A percentile compares a stretch with the other conserved stretches of the same genome.
phyloP scores from a whole-genome alignment of 169 alveolate species.

The Cryptosporidium muris region DNA sequence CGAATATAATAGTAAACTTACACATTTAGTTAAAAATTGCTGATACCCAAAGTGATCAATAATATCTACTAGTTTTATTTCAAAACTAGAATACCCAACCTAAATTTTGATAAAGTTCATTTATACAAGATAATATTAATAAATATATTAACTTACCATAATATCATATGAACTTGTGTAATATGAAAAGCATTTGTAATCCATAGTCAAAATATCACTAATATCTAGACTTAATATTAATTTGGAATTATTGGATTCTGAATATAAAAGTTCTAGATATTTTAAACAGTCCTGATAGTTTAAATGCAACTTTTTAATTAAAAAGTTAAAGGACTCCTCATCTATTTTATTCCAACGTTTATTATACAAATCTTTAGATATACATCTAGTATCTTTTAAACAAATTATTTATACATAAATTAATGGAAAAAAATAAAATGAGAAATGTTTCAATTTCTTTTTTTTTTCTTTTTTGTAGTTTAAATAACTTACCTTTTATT shows the following conservation, averaged over 20 bases:
- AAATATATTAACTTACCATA: too few relatives aligned
- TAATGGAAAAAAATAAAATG: neutral
- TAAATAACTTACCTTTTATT: conserved; percentile 30
- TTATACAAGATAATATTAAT: too few relatives aligned
- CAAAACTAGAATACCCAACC: conserved; percentile 67
- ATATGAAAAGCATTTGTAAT: conserved; percentile 21
- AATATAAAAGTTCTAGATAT: neutral
- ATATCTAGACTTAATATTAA: conserved; percentile 9
- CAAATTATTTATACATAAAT: too few relatives aligned
- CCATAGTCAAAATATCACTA: conserved; percentile 34
- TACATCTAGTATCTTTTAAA: conserved; percentile 32
- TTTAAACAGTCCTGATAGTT: neutral
- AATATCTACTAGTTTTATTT: conserved; percentile 6
- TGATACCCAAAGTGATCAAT: conserved; percentile 3
- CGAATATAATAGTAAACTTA: too few relatives aligned
- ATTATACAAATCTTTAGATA: neutral
- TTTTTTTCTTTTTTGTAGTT: neutral
- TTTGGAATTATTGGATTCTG: conserved; percentile 13
- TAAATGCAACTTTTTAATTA: neutral
- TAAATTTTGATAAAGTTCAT: neutral
- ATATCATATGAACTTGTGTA: neutral
- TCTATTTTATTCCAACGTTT: conserved; percentile 55
- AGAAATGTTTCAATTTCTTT: neutral
- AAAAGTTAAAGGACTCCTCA: conserved; percentile 6
- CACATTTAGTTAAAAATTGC: neutral